Conservation (phyloP, 306 rosid genomes). For the Quercus agrifolia region DNA sequence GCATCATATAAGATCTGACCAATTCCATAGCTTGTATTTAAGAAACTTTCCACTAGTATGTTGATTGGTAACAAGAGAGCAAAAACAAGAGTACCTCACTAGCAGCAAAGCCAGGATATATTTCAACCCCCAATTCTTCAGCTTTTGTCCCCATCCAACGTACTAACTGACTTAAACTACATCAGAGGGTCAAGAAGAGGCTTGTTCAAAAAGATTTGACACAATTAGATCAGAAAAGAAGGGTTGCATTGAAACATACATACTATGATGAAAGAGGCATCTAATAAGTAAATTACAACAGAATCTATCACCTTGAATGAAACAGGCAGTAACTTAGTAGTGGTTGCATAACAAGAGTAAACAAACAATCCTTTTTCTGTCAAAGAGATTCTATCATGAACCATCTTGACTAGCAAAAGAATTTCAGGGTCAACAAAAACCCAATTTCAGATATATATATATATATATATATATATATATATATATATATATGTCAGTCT, state of each 20-base stretch:
- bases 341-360: background rate
- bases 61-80: constrained; percentile 15
- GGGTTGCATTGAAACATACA: constrained; percentile 4
- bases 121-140: constrained; percentile 92
- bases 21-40: constrained; percentile 10
- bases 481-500: constrained; percentile 3
- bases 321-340: background rate
- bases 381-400: background rate
- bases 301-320: background rate
- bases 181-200: constrained; percentile 27
- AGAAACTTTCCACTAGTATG: constrained; percentile 9
- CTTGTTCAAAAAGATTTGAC: background rate
- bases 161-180: constrained; percentile 85
- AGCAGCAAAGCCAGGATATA: constrained; percentile 96
- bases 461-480: background rate
- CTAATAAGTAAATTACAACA: background rate
- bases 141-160: constrained; percentile 98
- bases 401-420: background rate
- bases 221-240: background rate
- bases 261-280: background rate
- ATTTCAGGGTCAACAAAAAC: background rate
- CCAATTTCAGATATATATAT: background rate
- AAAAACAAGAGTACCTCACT: constrained; percentile 63
- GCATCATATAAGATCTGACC: constrained; percentile 74
- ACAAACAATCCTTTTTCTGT: background rate